Conservation (phyloP, 345 rosid genomes). For the Eucalyptus rudis region DNA sequence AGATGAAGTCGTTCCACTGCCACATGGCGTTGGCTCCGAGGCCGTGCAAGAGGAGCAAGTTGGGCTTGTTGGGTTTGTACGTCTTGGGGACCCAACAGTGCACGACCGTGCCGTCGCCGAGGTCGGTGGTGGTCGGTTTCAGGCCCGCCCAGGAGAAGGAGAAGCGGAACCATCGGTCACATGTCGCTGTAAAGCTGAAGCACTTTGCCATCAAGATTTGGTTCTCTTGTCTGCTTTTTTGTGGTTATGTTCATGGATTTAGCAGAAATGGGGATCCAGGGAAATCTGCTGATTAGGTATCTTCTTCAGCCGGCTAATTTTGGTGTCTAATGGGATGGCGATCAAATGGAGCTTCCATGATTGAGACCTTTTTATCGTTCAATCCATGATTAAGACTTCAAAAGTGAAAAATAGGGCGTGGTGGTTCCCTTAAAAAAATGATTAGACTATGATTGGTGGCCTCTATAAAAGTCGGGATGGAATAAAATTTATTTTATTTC, state of each 20-base stretch:
- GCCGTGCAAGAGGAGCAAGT: conserved; percentile 7
- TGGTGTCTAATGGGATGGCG: not conserved
- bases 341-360: not conserved
- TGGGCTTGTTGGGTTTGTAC: not conserved
- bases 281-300: not conserved
- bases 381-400: not conserved
- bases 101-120: not conserved
- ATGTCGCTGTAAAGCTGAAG: conserved; percentile 54
- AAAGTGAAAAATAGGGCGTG: not conserved
- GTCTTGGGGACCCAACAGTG: conserved; percentile 1
- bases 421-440: not conserved
- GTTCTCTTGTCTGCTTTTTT: not conserved
- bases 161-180: conserved; percentile 42
- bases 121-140: conserved; percentile 9
- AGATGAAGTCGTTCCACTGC: conserved; percentile 1
- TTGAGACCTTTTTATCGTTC: no score
- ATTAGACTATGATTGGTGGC: not conserved
- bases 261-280: not conserved
- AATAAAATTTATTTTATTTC: no score
- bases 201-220: conserved; percentile 5
- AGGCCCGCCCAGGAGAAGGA: conserved; percentile 52
- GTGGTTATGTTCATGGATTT: not conserved
- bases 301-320: not conserved
- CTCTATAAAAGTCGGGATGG: fast-evolving
- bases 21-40: conserved; percentile 6